A percentile compares a stretch with the other conserved stretches of the same genome.
These are phyloP conservation scores for Candida fluviatilis DNA, from an alignment of 805 yeast species.

Conservation along the genomic window DNA sequence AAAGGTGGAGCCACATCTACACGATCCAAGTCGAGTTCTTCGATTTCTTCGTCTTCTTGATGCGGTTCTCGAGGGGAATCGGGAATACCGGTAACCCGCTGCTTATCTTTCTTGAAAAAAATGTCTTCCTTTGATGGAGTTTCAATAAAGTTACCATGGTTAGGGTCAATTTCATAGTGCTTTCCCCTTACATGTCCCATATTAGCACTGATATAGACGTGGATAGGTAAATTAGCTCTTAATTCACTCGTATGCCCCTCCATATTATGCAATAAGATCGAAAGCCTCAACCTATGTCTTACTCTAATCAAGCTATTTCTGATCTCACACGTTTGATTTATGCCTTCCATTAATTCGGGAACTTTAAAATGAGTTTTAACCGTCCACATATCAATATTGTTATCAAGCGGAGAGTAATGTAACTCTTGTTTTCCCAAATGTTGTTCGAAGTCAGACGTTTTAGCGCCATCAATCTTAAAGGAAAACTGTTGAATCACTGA, in stretches of 20 bases:
- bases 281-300: conserved; percentile 42
- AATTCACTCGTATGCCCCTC: conserved; percentile 51
- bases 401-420: neutral
- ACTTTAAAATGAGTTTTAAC: conserved; percentile 37
- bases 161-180: conserved; percentile 27
- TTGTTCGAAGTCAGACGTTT: conserved; percentile 39
- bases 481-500: conserved; percentile 30
- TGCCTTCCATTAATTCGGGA: conserved; percentile 35
- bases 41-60: conserved; percentile 15
- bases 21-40: conserved; percentile 19
- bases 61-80: conserved; percentile 8
- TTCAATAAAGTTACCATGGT: conserved; percentile 20
- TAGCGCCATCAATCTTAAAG: conserved; percentile 26
- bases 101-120: conserved; percentile 24
- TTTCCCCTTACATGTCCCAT: conserved; percentile 32
- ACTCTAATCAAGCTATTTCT: conserved; percentile 39
- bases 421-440: conserved; percentile 23
- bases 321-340: conserved; percentile 42
- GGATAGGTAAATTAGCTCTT: conserved; percentile 48
- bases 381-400: conserved; percentile 43
- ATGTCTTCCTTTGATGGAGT: conserved; percentile 21
- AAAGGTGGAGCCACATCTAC: conserved; percentile 40
- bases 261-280: conserved; percentile 42
- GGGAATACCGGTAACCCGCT: neutral
- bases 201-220: conserved; percentile 38